phyloP scores from a whole-genome alignment of 495 filamentous ascomycete genomes.

The Haplographium delicatum region DNA sequence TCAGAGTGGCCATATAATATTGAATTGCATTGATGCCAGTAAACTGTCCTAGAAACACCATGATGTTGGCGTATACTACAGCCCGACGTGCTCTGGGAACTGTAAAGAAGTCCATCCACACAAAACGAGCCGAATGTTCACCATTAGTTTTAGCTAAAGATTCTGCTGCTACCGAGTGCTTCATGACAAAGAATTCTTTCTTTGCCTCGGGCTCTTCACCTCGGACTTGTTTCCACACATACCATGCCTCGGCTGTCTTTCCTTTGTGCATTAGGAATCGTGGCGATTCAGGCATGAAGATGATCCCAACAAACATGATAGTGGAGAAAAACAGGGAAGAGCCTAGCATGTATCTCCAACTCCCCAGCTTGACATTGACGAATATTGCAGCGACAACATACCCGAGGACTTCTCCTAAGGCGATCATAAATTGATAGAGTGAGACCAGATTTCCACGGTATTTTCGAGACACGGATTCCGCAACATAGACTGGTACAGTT shows the following conservation, averaged over 20 bases:
- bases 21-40: constrained; percentile 58
- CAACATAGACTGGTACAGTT: constrained; percentile 55
- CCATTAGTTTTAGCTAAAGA: constrained; percentile 29
- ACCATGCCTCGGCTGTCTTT: constrained; percentile 58
- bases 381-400: constrained; percentile 60
- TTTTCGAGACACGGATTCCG: constrained; percentile 41
- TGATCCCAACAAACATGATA: constrained; percentile 53
- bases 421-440: constrained; percentile 59
- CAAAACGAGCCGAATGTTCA: constrained; percentile 34
- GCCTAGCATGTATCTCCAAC: constrained; percentile 63
- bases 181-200: constrained; percentile 59
- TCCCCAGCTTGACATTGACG: constrained; percentile 45
- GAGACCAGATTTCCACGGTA: constrained; percentile 58
- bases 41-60: constrained; percentile 58
- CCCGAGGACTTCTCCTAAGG: constrained; percentile 56
- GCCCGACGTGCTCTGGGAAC: constrained; percentile 52
- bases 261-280: constrained; percentile 64
- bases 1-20: constrained; percentile 57
- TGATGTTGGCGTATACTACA: constrained; percentile 55
- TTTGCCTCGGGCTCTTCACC: constrained; percentile 46
- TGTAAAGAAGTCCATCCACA: constrained; percentile 61
- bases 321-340: constrained; percentile 59
- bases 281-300: constrained; percentile 70
- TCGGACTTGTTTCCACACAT: constrained; percentile 58
- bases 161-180: constrained; percentile 47